phyloP scores from a whole-genome alignment of 2,329 filamentous ascomycete species.

The Phaeosphaeriaceae sp. region DNA sequence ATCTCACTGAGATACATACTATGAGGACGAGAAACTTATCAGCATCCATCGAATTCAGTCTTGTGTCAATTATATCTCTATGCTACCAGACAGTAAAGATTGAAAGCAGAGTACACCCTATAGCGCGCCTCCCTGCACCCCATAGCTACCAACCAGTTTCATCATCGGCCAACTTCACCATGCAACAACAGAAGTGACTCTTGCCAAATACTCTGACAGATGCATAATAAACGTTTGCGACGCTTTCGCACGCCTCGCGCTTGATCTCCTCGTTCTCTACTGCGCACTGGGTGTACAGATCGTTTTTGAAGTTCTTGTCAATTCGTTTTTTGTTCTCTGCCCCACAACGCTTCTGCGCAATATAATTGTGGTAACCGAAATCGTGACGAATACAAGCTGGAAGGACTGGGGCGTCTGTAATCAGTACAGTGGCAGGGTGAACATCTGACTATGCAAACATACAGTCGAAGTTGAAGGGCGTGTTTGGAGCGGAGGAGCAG shows the following conservation, averaged over 20 bases:
- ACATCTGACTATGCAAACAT: background rate
- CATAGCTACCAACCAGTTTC: no score
- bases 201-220: background rate
- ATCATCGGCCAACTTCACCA: background rate
- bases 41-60: background rate
- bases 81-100: background rate
- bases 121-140: no score
- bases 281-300: conserved; percentile 43
- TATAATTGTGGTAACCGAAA: conserved; percentile 62
- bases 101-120: no score
- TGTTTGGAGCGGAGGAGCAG: conserved; percentile 43
- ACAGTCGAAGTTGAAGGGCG: conserved; percentile 43
- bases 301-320: conserved; percentile 2
- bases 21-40: background rate
- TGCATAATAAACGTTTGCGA: conserved; percentile 6
- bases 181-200: background rate
- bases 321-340: conserved; percentile 33
- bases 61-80: background rate
- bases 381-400: conserved; percentile 58
- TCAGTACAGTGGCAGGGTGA: background rate
- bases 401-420: conserved; percentile 17
- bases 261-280: conserved; percentile 16
- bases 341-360: conserved; percentile 55
- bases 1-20: background rate
- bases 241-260: conserved; percentile 22